A percentile compares a stretch with the other conserved stretches of the same genome.
Conservation (phyloP, 2,329 filamentous ascomycete species). For the Ascochyta koolunga region DNA sequence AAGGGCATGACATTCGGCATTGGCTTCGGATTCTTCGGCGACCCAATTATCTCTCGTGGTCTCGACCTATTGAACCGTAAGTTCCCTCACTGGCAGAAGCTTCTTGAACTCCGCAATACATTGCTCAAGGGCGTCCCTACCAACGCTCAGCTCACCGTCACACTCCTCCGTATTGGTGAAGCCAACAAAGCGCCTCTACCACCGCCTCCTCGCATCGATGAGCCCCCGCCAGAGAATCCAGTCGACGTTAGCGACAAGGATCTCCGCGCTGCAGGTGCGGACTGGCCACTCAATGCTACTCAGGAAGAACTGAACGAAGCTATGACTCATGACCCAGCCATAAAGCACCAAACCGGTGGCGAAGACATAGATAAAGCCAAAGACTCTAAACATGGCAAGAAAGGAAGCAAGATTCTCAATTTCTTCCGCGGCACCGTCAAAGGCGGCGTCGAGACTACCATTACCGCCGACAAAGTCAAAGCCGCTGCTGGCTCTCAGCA, state of each 20-base stretch:
- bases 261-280: constrained; percentile 58
- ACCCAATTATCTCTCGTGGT: constrained; percentile 70
- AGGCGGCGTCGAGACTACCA: constrained; percentile 72
- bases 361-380: constrained; percentile 60
- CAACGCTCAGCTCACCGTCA: constrained; percentile 82
- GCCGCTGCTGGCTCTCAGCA: constrained; percentile 66
- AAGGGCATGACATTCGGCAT: constrained; percentile 70
- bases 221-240: constrained; percentile 57
- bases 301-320: constrained; percentile 70
- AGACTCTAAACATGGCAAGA: constrained; percentile 54
- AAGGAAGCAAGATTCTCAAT: constrained; percentile 60
- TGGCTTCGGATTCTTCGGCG: constrained; percentile 82
- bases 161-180: constrained; percentile 80
- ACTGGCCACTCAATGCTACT: constrained; percentile 65
- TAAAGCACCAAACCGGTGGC: constrained; percentile 57
- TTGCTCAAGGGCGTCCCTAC: constrained; percentile 83
- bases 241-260: constrained; percentile 58
- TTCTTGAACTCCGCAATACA: constrained; percentile 75
- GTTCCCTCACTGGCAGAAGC: constrained; percentile 75
- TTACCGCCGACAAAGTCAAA: constrained; percentile 73
- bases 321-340: constrained; percentile 55
- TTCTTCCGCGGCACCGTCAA: constrained; percentile 74
- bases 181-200: constrained; percentile 80
- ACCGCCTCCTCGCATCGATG: constrained; percentile 56
- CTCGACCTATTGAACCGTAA: constrained; percentile 65